Conservation (phyloP, 2,329 filamentous ascomycete genomes). For the Pseudogymnoascus sp. region DNA sequence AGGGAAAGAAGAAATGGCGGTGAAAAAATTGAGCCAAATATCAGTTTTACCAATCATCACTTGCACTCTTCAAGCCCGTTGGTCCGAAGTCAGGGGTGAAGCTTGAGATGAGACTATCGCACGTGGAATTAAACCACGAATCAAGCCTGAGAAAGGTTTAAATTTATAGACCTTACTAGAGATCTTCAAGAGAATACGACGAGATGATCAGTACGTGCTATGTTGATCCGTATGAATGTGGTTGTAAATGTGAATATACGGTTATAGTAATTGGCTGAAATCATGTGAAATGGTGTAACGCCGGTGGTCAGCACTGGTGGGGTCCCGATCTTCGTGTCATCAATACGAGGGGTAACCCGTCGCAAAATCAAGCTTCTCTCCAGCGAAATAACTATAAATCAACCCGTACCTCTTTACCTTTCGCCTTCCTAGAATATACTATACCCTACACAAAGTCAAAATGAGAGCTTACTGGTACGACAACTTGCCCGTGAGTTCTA, state of each 20-base stretch:
- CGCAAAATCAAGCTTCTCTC: not conserved
- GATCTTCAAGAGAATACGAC: not conserved
- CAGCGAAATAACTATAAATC: conserved; percentile 5
- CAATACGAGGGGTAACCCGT: not conserved
- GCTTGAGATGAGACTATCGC: not conserved
- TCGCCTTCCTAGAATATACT: not conserved
- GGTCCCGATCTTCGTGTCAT: not conserved
- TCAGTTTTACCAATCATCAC: not conserved
- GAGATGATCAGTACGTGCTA: not conserved
- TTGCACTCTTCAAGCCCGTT: not conserved
- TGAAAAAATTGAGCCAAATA: not conserved
- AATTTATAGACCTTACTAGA: not conserved
- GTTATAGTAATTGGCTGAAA: conserved; percentile 1
- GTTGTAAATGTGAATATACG: conserved; percentile 3
- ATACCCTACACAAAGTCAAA: conserved; percentile 20
- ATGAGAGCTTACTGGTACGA: conserved; percentile 70
- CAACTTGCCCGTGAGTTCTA: conserved; percentile 47
- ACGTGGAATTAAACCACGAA: conserved; percentile 1
- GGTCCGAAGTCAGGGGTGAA: not conserved
- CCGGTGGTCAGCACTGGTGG: conserved; percentile 1
- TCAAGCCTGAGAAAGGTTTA: not conserved
- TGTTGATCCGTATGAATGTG: conserved; percentile 2
- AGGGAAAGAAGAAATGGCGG: not conserved
- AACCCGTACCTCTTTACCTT: not conserved
- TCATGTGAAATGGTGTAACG: conserved; percentile 9